Base-by-base conservation (phyloP, 345 rosid species). In the Barbarea vulgaris region DNA sequence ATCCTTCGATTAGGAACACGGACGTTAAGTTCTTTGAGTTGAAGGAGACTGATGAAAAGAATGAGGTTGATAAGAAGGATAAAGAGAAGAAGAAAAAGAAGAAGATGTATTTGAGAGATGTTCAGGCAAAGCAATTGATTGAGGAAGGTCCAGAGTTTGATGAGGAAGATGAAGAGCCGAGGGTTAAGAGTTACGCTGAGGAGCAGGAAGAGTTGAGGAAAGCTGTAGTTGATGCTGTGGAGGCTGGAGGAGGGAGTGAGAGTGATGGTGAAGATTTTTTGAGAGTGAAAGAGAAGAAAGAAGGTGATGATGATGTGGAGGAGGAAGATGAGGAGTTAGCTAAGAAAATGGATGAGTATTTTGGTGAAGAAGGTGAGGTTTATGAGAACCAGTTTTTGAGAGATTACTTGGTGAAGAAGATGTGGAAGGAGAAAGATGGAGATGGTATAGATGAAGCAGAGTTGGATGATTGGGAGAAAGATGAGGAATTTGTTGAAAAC, bases 381-480 rank as follows among this genome's bases (percentile, higher is more conserved):
- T 88, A 75, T 78, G 89, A 89, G 72, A 19, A 75, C 0, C 75
- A 63, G 86, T 93, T 88, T 74, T 80, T 93, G 83, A 87, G 64
- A 83, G 89, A 91, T 11, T 93, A 75, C 76, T 84, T 93, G 50
- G 53, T 72, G 83, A 88, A 91, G 3, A 83, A 81, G 80, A 73
- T 88, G 97, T 93, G 97, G 98, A 62, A 83, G 27, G 87, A 87
- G 56, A 83, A 85, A 81, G 86, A 77, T 54, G 80, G 28, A 17
- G 73, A 80, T 59, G 15, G 7, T 11, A 24, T 82, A n/a, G 89
- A 79, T 48, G 81, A 82, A 4, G 84, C 75, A 15, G 89, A 82
- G 55, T 52, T 89, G 74, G 76, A 84, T 24, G 87, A 83, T 44
- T 17, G 89, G 78, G 63, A 73, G 44, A 79, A 34, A 51, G 97